These are phyloP conservation scores for Lactarius vividus DNA, from an alignment of 768 basidiomycete genomes.

Conservation along the genomic window DNA sequence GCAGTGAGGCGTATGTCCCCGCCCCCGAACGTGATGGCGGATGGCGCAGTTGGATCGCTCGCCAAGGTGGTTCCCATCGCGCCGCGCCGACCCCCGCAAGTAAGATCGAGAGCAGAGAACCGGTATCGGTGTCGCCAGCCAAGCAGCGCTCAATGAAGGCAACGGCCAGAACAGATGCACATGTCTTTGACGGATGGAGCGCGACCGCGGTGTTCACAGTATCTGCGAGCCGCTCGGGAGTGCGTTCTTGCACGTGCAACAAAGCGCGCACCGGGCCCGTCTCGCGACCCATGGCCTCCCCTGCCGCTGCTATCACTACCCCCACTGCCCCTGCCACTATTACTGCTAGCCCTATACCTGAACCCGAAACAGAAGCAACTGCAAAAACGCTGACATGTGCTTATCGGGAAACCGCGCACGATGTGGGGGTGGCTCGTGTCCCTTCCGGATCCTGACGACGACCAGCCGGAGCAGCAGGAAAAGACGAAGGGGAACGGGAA, in stretches of 20 bases:
- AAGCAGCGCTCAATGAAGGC: rapidly evolving
- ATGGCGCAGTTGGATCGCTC: slow-evolving; percentile 14
- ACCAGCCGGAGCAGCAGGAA: not conserved
- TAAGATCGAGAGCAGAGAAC: too few species aligned
- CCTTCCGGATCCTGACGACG: not conserved
- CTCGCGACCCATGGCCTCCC: too few species aligned
- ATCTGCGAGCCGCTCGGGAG: too few species aligned
- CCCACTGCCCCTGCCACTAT: too few species aligned
- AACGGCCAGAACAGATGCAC: too few species aligned
- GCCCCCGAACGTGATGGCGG: slow-evolving; percentile 35
- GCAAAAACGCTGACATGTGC: not conserved
- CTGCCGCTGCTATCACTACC: too few species aligned
- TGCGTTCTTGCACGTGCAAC: too few species aligned
- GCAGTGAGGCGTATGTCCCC: too few species aligned
- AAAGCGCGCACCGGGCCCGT: too few species aligned
- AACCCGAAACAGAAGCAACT: not conserved
- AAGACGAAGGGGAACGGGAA: not conserved
- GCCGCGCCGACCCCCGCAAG: not conserved
- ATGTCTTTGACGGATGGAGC: too few species aligned
- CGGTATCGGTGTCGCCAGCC: too few species aligned
- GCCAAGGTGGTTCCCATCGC: not conserved
- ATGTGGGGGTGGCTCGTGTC: slow-evolving; percentile 17
- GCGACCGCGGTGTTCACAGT: too few species aligned
- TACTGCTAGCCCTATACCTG: not conserved
- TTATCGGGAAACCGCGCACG: slow-evolving; percentile 12